Evolutionary conservation across 2,329 filamentous ascomycete genomes (phyloP), one percentile per base, ranked within the genome.

Genomic region (Penicillium paneum): DNA sequence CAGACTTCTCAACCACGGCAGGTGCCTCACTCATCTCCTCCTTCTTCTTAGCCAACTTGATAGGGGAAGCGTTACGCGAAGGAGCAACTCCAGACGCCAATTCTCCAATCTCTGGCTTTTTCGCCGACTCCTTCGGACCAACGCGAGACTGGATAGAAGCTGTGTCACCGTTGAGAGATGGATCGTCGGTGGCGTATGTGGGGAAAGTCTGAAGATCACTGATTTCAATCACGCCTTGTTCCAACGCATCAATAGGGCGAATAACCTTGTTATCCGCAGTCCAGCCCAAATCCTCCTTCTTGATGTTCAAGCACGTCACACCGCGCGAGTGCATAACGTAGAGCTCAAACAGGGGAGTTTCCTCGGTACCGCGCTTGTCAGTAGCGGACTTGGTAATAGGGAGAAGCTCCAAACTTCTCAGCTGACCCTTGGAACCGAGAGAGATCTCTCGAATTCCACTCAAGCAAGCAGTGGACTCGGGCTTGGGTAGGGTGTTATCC

Each of bases 241-340:
- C 80, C 41, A 90, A 80, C 2, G 90, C 92, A 71, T 96, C 86
- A 36, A 94, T 83, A 0, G 88, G 82, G 50, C 87, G 79, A 36
- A 96, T 79, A 49, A 96, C 89, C 78, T 95, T 96, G 74, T 91
- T 93, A 58, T 97, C 90, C 64, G 85, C 84, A 64, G 87, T 88
- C 92, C 92, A 97, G 29, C 95, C 94, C 45, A 99, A 80, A 73
- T 97, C 93, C 48, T 87, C 84, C 70, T 93, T 90, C 71, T 89
- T 93, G 71, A 99, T 85, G 60, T 86, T 86, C 49, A 97, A 72
- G 65, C 90, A 93, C 17, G 92, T 92, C n/a, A 97, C 91, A 57
- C 94, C 94, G 76, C 91, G 95, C 11, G 94, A 97, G 73, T 99
- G 93, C 88, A 97, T 96, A 31, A 91, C 89, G 71, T 99, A 99